These are phyloP conservation scores for Pseudoscleropodium purum DNA, from an alignment of 225 moss, liverwort and hornwort species.

Conservation along the genomic window DNA sequence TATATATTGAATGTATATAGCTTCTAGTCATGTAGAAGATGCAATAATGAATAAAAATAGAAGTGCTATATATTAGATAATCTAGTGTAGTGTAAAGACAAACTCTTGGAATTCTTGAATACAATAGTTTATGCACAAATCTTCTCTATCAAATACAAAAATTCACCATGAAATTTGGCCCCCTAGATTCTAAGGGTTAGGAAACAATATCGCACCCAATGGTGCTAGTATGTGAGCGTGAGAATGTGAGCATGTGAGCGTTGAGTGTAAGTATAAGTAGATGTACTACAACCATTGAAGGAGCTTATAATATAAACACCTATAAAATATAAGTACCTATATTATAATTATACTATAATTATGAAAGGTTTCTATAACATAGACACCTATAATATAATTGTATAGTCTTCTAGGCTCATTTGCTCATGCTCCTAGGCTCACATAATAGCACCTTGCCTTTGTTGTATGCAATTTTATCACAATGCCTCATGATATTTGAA, in stretches of 20 bases:
- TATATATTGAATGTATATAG: neutral
- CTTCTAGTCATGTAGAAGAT: neutral
- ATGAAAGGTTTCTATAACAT: too few relatives aligned
- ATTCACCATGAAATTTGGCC: neutral
- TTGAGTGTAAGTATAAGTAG: too few relatives aligned
- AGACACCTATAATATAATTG: too few relatives aligned
- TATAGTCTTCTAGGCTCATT: too few relatives aligned
- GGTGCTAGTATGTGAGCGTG: too few relatives aligned
- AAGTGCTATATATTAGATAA: neutral
- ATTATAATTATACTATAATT: too few relatives aligned
- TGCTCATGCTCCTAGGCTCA: too few relatives aligned
- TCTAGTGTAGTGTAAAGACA: accelerated
- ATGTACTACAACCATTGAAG: too few relatives aligned
- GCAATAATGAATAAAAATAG: neutral
- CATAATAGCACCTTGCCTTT: too few relatives aligned
- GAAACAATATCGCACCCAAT: neutral
- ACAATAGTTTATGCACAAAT: neutral
- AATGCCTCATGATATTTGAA: neutral
- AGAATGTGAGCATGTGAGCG: too few relatives aligned
- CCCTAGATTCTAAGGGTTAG: neutral
- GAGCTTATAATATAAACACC: too few relatives aligned
- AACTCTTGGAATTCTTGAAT: neutral
- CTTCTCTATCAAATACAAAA: neutral
- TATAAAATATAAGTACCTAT: too few relatives aligned
- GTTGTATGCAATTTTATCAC: neutral